Evolutionary conservation across 805 yeast species (phyloP).

Genomic region (Komagataella pseudopastoris): DNA sequence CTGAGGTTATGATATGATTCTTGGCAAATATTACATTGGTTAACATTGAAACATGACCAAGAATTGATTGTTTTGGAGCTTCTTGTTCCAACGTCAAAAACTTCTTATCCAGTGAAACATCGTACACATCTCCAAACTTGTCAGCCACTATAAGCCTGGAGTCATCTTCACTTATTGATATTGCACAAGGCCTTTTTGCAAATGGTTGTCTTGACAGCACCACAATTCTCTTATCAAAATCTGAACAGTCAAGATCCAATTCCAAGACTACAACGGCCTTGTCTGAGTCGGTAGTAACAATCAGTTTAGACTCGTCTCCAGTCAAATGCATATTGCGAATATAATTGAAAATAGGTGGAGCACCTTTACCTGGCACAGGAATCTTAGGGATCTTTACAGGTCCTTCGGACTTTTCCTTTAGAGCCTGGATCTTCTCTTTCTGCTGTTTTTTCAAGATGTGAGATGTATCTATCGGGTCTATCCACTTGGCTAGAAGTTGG

Average conservation of each 20-base stretch:
- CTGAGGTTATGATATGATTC: slow-evolving; percentile 60
- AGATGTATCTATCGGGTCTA: slow-evolving; percentile 39
- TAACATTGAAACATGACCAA: slow-evolving; percentile 96
- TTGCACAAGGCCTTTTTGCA: slow-evolving; percentile 88
- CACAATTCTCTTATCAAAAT: slow-evolving; percentile 25
- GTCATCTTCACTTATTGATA: slow-evolving; percentile 42
- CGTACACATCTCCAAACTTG: slow-evolving; percentile 91
- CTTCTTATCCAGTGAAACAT: slow-evolving; percentile 25
- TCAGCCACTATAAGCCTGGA: slow-evolving; percentile 61
- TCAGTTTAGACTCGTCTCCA: slow-evolving; percentile 36
- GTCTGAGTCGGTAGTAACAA: slow-evolving; percentile 71
- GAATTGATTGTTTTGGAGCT: slow-evolving; percentile 16
- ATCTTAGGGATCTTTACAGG: slow-evolving; percentile 30
- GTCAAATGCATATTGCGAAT: slow-evolving; percentile 50
- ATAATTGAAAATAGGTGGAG: slow-evolving; percentile 53
- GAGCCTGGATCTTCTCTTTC: slow-evolving; percentile 12
- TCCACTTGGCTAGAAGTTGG: slow-evolving; percentile 42
- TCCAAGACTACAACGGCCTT: slow-evolving; percentile 63
- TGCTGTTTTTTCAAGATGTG: slow-evolving; percentile 33
- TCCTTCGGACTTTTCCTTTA: slow-evolving; percentile 15
- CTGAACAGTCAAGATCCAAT: slow-evolving; percentile 9
- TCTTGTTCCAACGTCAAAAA: slow-evolving; percentile 33
- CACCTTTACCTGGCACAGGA: slow-evolving; percentile 56
- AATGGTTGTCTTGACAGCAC: slow-evolving; percentile 60
- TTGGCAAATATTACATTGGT: slow-evolving; percentile 38